Base-by-base conservation (phyloP, 176 grass and related monocot genomes). In the Eragrostis nindensis region DNA sequence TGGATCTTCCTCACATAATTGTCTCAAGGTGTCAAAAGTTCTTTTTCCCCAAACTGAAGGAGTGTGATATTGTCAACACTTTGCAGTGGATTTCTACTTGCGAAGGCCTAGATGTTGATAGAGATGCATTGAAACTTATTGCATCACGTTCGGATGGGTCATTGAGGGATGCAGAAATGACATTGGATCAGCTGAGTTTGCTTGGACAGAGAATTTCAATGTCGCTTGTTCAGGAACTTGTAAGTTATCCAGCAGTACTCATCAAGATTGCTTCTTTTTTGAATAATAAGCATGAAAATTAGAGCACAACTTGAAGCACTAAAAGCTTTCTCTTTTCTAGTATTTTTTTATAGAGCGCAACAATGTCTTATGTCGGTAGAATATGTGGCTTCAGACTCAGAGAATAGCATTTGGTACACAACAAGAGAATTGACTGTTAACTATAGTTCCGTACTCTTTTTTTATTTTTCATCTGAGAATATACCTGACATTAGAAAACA, bases 1-100 rank as follows among this genome's bases (percentile, higher is more conserved):
- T 99, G 7, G 86, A 99, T 45, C 88, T 99, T 22, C 92, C 92
- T 17, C 96, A 99, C 80, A 90, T 91, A 49, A 92, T 99, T 38
- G 50, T 95, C 81, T 99, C 96, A 15, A 89, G 82, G 79, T 99
- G 92, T 69, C 96, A 95, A 71, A 99, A 95, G 67, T 99, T 99
- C 75, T 88, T 99, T 76, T 99, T 95, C 71, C 86, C 92, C 2
- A 99, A 95, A 67, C 66, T 99, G 30, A 99, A 91, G 80, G 96
- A 99, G 67, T 77, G 86, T 38, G 92, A 99, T 72, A 91, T 99
- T 46, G 76, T 95, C 41, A 91, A 78, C 77, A 92, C 88, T 68
- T 82, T 95, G 84, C 90, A 88, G 75, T 91, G 96, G 96, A 94
- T 99, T 77, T 91, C 92, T 71, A 99, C 86, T 25, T 90, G 90